These are phyloP conservation scores for Phialophora expanda DNA, from an alignment of 2,329 filamentous ascomycete species.

Conservation along the genomic window DNA sequence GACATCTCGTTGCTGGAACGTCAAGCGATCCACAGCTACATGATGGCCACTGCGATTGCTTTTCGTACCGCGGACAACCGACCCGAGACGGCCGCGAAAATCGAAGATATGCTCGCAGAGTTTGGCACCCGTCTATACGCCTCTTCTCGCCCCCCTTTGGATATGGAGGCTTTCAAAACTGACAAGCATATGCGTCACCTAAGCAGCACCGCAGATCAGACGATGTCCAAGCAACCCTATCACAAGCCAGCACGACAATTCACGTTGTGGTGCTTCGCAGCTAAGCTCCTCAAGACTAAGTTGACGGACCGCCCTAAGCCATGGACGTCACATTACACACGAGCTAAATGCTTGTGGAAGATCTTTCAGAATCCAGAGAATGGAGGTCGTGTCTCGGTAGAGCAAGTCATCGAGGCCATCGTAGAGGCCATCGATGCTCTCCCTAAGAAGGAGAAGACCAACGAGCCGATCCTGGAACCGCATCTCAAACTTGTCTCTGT, in stretches of 20 bases:
- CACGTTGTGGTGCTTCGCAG: constrained; percentile 69
- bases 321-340: constrained; percentile 72
- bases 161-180: constrained; percentile 69
- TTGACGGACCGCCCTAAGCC: constrained; percentile 63
- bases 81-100: constrained; percentile 59
- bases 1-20: constrained; percentile 79
- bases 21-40: constrained; percentile 80
- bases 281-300: constrained; percentile 64
- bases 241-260: constrained; percentile 60
- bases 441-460: constrained; percentile 64
- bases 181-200: constrained; percentile 67
- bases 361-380: constrained; percentile 60
- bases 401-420: constrained; percentile 62
- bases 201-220: constrained; percentile 58
- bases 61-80: constrained; percentile 61
- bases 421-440: constrained; percentile 65
- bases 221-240: constrained; percentile 64
- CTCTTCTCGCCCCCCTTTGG: constrained; percentile 70
- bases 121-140: constrained; percentile 72
- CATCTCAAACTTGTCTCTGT: constrained; percentile 89
- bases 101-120: constrained; percentile 70
- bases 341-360: constrained; percentile 75
- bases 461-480: constrained; percentile 83
- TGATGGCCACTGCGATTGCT: constrained; percentile 69
- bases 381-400: constrained; percentile 44